Base-by-base conservation (phyloP, 1,284 basidiomycete genomes). In the Irpex rosettiformis region DNA sequence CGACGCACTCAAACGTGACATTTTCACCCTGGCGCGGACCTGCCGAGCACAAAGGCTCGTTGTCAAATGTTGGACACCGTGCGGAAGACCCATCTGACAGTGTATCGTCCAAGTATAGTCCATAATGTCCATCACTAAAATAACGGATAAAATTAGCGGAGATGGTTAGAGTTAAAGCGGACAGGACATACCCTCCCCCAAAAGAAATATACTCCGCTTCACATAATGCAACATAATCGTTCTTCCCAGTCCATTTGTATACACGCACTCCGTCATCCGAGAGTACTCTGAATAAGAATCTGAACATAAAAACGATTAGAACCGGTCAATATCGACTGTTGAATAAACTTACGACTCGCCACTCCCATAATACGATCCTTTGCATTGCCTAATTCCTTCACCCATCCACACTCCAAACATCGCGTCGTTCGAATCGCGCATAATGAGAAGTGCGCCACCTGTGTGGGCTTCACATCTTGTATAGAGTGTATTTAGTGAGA, bases 141-240 rank as follows among this genome's bases (percentile, higher is more conserved):
- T 30, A 1, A 16, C 40, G 10, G n/a, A n/a, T n/a, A n/a, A n/a
- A n/a, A n/a, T 37, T 27, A 47, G 58, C 22, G 18, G 58, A 3
- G 33, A 37, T 37, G 13, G 24, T 22, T 8, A 11, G 24, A 22
- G 27, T 33, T 42, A 22, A 45, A 49, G 45, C 16, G 48, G 28
- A 53, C 59, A 21, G 62, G 16, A 79, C 90, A 64, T 64, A 94
- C 93, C 94, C 94, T 66, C 94, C 94, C 4, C 94, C 94, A 68
- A 96, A 93, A 0, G 91, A 94, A 62, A 96, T 79, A 66, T 86
- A 91, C 43, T 83, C 80, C 0, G 82, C 75, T 64, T 95, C 93
- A 70, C 93, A 94, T 2, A 97, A 78, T 21, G 93, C 87, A 58
- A 97, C 89, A 68, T 98, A 98, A 60, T 91, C 89, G 70, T 98